Evolutionary conservation across 1,284 basidiomycete species (phyloP).

Genomic region (Bondarzewia mesenterica): DNA sequence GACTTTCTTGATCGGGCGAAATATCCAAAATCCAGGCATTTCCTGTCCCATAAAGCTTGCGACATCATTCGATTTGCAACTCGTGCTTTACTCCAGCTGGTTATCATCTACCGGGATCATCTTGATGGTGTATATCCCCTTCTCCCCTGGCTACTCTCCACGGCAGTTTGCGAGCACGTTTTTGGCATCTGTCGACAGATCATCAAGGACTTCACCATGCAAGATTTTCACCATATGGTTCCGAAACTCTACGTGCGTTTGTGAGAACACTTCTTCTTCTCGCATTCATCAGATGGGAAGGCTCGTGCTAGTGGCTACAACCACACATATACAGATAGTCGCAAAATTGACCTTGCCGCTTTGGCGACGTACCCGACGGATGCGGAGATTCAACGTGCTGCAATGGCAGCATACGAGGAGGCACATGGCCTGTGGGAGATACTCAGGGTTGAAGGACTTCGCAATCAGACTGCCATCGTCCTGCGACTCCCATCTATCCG

Average conservation of each 20-base stretch:
- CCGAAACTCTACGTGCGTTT: constrained; percentile 19
- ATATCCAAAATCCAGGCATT: constrained; percentile 19
- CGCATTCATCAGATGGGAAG: background rate
- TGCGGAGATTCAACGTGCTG: background rate
- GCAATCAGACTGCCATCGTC: too few species aligned
- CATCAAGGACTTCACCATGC: constrained; percentile 26
- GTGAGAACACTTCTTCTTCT: background rate
- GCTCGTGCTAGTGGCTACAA: constrained; percentile 19
- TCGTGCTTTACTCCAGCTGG: constrained; percentile 8
- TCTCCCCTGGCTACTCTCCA: constrained; percentile 27
- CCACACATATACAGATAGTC: constrained; percentile 16
- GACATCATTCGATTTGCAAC: constrained; percentile 20
- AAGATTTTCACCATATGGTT: constrained; percentile 25
- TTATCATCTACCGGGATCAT: constrained; percentile 27
- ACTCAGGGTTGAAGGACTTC: too few species aligned
- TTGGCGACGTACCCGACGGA: constrained; percentile 11
- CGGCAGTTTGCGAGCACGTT: constrained; percentile 27
- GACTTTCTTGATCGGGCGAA: constrained; percentile 15
- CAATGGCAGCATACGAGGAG: too few species aligned
- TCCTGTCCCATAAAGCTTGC: constrained; percentile 24
- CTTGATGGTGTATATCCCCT: constrained; percentile 16
- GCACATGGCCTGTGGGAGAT: too few species aligned
- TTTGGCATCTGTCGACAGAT: constrained; percentile 25
- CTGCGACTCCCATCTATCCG: too few species aligned
- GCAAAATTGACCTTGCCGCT: constrained; percentile 13